Conservation (phyloP, 2,329 filamentous ascomycete genomes). For the Apiospora pterosperma region DNA sequence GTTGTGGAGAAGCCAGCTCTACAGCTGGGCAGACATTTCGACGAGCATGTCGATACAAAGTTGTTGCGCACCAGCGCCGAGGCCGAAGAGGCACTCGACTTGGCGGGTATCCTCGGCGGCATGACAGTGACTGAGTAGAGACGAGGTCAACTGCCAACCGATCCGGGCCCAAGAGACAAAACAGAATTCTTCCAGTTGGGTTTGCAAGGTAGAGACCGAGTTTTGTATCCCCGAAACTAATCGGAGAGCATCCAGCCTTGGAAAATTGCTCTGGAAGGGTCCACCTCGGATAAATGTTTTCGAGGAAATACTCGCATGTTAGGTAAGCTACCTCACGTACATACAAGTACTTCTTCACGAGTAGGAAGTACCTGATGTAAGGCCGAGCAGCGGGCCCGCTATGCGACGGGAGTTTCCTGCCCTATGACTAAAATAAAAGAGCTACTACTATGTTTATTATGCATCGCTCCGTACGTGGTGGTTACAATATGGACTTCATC, state of each 20-base stretch:
- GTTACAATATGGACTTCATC: background rate
- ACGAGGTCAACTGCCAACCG: slow-evolving; percentile 6
- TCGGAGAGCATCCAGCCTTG: background rate
- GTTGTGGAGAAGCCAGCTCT: slow-evolving; percentile 10
- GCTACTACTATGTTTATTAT: background rate
- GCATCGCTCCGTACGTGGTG: too few relatives aligned
- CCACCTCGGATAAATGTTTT: slow-evolving; percentile 4
- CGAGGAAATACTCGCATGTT: background rate
- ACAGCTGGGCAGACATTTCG: background rate
- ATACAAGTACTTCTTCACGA: too few relatives aligned
- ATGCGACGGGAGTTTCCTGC: background rate
- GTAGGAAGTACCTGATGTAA: background rate
- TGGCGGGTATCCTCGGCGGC: slow-evolving; percentile 8
- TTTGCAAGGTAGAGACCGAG: background rate
- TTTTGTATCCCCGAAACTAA: background rate
- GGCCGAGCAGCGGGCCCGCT: background rate
- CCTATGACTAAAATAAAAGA: background rate
- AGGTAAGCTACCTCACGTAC: too few relatives aligned
- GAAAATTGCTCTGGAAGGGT: background rate
- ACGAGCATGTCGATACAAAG: background rate
- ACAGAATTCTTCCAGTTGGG: background rate
- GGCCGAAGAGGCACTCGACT: slow-evolving; percentile 7
- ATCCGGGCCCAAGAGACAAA: slow-evolving; percentile 4
- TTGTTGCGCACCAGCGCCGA: slow-evolving; percentile 6
- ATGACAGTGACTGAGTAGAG: slow-evolving; percentile 5